Evolutionary conservation across 2,329 filamentous ascomycete species (phyloP).

Genomic region (Neopestalotiopsis clavispora): DNA sequence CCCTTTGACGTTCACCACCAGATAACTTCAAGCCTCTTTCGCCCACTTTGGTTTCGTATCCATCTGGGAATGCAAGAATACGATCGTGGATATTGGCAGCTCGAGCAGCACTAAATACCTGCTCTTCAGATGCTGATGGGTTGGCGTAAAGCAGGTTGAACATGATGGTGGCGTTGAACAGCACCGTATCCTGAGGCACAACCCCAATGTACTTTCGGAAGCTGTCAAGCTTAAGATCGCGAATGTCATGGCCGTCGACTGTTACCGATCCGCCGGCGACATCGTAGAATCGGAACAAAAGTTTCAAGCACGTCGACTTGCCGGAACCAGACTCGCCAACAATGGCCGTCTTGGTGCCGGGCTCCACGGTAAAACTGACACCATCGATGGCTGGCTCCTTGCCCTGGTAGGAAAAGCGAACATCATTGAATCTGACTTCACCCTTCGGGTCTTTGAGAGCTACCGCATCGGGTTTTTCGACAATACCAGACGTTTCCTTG

Average conservation of each 20-base stretch:
- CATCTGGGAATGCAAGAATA: conserved; percentile 57
- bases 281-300: conserved; percentile 66
- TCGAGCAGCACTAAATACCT: conserved; percentile 58
- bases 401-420: conserved; percentile 48
- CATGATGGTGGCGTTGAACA: conserved; percentile 64
- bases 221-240: conserved; percentile 45
- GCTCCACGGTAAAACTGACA: conserved; percentile 46
- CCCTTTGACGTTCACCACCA: conserved; percentile 65
- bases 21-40: conserved; percentile 46
- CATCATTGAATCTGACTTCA: conserved; percentile 46
- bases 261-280: conserved; percentile 56
- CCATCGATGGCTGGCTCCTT: conserved; percentile 43
- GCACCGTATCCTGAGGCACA: conserved; percentile 59
- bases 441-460: conserved; percentile 38
- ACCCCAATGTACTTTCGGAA: conserved; percentile 59
- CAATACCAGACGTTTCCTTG: conserved; percentile 47
- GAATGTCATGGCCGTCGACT: conserved; percentile 62
- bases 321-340: conserved; percentile 54
- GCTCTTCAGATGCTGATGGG: conserved; percentile 57
- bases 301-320: conserved; percentile 62
- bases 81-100: conserved; percentile 64
- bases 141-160: conserved; percentile 64
- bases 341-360: conserved; percentile 51
- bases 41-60: conserved; percentile 35
- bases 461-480: conserved; percentile 45